phyloP scores from a whole-genome alignment of 176 grass and related monocot genomes.

The Rhipidocladum racemiflorum region DNA sequence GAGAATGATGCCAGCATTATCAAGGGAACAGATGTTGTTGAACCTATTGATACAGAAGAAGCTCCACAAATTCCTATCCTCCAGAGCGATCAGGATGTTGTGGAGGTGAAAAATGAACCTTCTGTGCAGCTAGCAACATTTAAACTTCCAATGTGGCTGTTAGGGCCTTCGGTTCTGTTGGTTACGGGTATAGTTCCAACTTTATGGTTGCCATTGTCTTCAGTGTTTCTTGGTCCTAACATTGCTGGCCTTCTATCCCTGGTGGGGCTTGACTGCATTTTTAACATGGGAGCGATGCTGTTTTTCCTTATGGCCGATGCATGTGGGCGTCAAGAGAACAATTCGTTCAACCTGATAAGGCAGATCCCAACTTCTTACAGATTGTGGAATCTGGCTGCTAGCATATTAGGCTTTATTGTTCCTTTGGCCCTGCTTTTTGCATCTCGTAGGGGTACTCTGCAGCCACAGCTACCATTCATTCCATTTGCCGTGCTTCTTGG shows the following conservation, averaged over 20 bases:
- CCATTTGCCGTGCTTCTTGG: constrained; percentile 70
- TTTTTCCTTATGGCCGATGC: constrained; percentile 94
- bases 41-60: constrained; percentile 71
- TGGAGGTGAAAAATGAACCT: constrained; percentile 50
- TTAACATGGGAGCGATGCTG: constrained; percentile 90
- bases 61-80: constrained; percentile 53
- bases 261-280: constrained; percentile 80
- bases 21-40: constrained; percentile 48
- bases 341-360: constrained; percentile 31
- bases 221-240: constrained; percentile 71
- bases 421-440: constrained; percentile 59
- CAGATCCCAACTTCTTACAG: constrained; percentile 61
- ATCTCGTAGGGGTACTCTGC: constrained; percentile 45
- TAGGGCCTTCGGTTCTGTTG: constrained; percentile 75
- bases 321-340: constrained; percentile 55
- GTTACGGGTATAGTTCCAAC: constrained; percentile 81
- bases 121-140: constrained; percentile 22
- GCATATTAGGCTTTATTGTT: constrained; percentile 51
- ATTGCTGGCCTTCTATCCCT: constrained; percentile 77
- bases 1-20: constrained; percentile 54
- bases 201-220: constrained; percentile 74
- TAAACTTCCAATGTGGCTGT: constrained; percentile 81
- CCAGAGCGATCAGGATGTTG: constrained; percentile 49
- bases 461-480: constrained; percentile 60
- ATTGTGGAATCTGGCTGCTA: constrained; percentile 67